Evolutionary conservation across 306 rosid species (phyloP), one percentile per base, ranked within the genome.

Genomic region (Pyrus bretschneideri): DNA sequence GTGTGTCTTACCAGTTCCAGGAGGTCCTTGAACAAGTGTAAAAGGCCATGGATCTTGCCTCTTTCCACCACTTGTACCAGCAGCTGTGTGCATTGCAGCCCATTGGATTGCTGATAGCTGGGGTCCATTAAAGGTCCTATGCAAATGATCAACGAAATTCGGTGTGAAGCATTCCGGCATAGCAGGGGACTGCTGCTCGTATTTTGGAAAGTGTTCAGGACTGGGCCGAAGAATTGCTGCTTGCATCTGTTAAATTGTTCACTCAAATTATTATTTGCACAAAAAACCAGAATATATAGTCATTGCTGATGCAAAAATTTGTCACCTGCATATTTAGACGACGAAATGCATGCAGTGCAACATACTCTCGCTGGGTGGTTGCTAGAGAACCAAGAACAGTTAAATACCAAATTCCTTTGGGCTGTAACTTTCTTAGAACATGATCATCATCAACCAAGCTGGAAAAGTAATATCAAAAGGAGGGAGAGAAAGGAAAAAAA

Each of bases 31-130:
- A 71, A 95, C 99, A 71, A 95, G 99, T 51, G 99, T 95, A 78
- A 95, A 95, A 30, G 99, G 99, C 99, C 99, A 95, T 11, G 99
- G 98, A 71, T 93, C 98, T 87, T 91, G 98, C 89, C 86, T 90
- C 87, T 90, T 95, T 52, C 91, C 91, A 69, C 97, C 92, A 83
- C 90, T 89, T 69, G 97, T 95, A 82, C 99, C 99, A 66, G 99
- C 97, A 77, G 99, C 99, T 31, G 99, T 95, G 84, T 95, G 99
- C 73, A 73, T 91, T 49, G 99, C 99, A 11, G 99, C 99, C 99
- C 99, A 95, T 29, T 95, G 97, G 75, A 95, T 95, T 73, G 99
- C 99, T 23, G 96, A 84, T 55, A 95, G 83, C 92, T 95, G 99
- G 74, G 99, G 97, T 71, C 83, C 97, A 72, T 95, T 95, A 83